Evolutionary conservation across 2,329 filamentous ascomycete genomes (phyloP), one percentile per base, ranked within the genome.

Genomic region (Hortaea werneckii): DNA sequence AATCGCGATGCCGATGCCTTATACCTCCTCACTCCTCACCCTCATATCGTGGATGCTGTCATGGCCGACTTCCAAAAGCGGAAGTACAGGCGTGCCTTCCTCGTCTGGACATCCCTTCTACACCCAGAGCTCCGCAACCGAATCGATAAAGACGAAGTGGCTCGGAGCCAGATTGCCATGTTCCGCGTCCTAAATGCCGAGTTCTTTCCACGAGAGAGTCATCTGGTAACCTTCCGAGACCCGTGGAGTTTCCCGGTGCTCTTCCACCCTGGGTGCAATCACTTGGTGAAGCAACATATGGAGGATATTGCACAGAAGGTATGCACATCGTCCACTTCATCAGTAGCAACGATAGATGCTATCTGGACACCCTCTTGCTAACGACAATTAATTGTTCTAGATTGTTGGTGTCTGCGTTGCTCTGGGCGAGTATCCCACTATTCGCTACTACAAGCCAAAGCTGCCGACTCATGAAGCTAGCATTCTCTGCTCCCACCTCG

Each of bases 161-260:
- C 83, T 29, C 76, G 83, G 50, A 79, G 87, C 54, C 79, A 84
- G 58, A 86, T 95, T 50, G 80, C 79, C n/a, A 79, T 82, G 45
- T 88, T 89, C 61, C 81, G 83, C 49, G 86, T 88, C 4, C 72
- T 96, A 45, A 86, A 89, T 44, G 78, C 95, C 63, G 85, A 95
- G 65, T 98, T 83, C 65, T 90, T 81, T 61, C 89, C 92, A 5
- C 80, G 87, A 59, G 92, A 98, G 69, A 92, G 89, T 5, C 86
- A 94, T 58, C 71, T 98, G 37, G 74, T 95, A 57, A 94, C 87
- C 0, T 95, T 98, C 59, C 76, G 85, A 61, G 90, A 98, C 62
- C 90, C 92, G 1, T 95, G 85, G 82, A 96, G 90, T 67, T 98
- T 98, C 60, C 88, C 88, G 1, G 77, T 89, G 43, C 74, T 98